These are phyloP conservation scores for Cladosporium phlei DNA, from an alignment of 2,329 filamentous ascomycete species.

Conservation along the genomic window DNA sequence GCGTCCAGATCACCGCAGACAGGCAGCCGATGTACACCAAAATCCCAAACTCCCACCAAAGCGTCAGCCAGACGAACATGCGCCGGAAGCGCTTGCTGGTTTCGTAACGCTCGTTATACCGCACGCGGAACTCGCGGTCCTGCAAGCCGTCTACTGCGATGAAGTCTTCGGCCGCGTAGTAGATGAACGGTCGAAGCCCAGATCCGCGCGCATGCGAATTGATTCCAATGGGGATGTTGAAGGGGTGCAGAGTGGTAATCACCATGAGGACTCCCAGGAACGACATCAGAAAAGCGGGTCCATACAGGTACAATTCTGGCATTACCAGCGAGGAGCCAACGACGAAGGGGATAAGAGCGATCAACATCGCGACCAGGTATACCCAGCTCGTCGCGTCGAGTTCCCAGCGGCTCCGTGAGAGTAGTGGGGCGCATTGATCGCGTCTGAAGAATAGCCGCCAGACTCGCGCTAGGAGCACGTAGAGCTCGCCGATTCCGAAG, in stretches of 20 bases:
- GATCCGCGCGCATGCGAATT: slow-evolving; percentile 29
- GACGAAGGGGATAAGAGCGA: slow-evolving; percentile 29
- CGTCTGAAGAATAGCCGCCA: slow-evolving; percentile 24
- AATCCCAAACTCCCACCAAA: slow-evolving; percentile 29
- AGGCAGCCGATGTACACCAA: slow-evolving; percentile 27
- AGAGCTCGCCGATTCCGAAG: slow-evolving; percentile 31
- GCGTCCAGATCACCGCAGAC: slow-evolving; percentile 29
- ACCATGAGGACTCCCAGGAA: slow-evolving; percentile 29
- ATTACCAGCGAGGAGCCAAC: slow-evolving; percentile 24
- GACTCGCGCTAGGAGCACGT: slow-evolving; percentile 29
- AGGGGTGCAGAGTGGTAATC: slow-evolving; percentile 26
- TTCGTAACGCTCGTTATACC: slow-evolving; percentile 31
- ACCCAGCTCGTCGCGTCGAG: slow-evolving; percentile 32
- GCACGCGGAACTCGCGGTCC: slow-evolving; percentile 29
- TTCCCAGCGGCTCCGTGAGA: slow-evolving; percentile 27
- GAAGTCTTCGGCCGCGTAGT: slow-evolving; percentile 32
- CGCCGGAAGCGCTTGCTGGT: slow-evolving; percentile 25
- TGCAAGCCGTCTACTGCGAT: slow-evolving; percentile 31
- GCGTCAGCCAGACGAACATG: slow-evolving; percentile 28
- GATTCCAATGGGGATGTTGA: slow-evolving; percentile 30
- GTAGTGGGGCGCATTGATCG: slow-evolving; percentile 28
- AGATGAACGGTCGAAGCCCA: slow-evolving; percentile 28
- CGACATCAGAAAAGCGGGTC: slow-evolving; percentile 29
- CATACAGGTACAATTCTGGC: slow-evolving; percentile 28
- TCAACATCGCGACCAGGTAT: slow-evolving; percentile 27